These are phyloP conservation scores for Spizellomyces punctatus DNA, from an alignment of 192 early-diverging fungal genomes.

Conservation along the genomic window DNA sequence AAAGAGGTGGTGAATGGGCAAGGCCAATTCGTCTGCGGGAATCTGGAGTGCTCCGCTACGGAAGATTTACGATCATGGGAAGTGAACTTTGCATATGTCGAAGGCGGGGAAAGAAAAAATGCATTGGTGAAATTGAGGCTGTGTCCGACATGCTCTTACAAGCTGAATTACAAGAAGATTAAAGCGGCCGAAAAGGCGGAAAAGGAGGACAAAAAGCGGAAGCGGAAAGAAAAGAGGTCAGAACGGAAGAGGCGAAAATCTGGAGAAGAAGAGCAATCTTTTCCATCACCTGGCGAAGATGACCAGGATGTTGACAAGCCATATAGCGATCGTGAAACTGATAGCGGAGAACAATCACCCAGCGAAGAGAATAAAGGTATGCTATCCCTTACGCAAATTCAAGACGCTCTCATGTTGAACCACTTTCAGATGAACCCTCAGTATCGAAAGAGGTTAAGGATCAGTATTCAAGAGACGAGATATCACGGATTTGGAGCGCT, in stretches of 20 bases:
- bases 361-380: no score
- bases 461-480: slow-evolving; percentile 18
- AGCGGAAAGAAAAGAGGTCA: slow-evolving; percentile 13
- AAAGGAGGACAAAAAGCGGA: slow-evolving; percentile 20
- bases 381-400: no score
- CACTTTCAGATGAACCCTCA: no score
- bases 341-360: no score
- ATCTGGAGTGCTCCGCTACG: slow-evolving; percentile 46
- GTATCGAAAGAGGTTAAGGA: slow-evolving; percentile 7
- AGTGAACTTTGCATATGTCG: slow-evolving; percentile 82
- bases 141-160: slow-evolving; percentile 68
- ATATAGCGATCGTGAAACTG: no score
- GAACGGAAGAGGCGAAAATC: slow-evolving; percentile 24
- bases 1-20: slow-evolving; percentile 69
- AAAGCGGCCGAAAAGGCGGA: slow-evolving; percentile 43
- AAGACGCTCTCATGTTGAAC: no score
- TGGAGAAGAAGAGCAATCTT: not conserved
- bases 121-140: slow-evolving; percentile 82
- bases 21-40: slow-evolving; percentile 76
- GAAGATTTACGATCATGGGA: slow-evolving; percentile 72
- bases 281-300: no score
- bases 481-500: slow-evolving; percentile 38
- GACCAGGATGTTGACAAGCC: no score
- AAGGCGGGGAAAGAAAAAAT: slow-evolving; percentile 71
- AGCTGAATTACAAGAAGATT: slow-evolving; percentile 72